Evolutionary conservation across 139 green algal species (phyloP).

Genomic region (Ostreobium quekettii): DNA sequence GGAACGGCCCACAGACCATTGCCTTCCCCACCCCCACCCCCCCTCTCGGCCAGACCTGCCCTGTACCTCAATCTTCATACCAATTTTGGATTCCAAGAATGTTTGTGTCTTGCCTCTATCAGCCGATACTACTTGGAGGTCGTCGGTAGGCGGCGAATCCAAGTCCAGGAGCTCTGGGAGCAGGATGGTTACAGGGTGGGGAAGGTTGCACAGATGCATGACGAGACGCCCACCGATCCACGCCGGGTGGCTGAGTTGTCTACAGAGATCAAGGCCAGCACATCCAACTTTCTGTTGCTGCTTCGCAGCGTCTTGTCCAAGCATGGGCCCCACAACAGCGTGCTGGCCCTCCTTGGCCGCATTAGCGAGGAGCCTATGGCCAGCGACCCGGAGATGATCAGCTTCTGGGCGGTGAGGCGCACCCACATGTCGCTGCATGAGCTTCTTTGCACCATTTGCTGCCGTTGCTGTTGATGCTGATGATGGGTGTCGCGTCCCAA

Average conservation of each 20-base stretch:
- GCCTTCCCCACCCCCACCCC: no score
- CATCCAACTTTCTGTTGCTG: neutral
- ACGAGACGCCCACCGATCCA: neutral
- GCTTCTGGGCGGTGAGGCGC: slow-evolving; percentile 6
- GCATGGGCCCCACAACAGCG: neutral
- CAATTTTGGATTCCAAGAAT: neutral
- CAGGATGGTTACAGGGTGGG: slow-evolving; percentile 68
- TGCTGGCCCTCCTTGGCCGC: no score
- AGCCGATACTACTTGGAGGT: slow-evolving; percentile 67
- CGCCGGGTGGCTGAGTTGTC: neutral
- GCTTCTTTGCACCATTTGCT: no score
- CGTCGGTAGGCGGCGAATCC: slow-evolving; percentile 45
- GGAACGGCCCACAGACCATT: no score
- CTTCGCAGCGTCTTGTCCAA: neutral
- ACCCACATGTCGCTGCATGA: no score
- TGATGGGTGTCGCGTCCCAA: no score
- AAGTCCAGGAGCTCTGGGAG: slow-evolving; percentile 35
- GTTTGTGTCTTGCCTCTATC: neutral
- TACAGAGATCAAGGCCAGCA: neutral
- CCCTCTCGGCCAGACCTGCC: no score
- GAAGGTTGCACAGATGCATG: neutral
- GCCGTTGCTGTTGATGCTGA: no score
- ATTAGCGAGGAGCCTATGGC: slow-evolving; percentile 15
- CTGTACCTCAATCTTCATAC: no score
- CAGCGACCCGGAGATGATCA: neutral